Conservation (phyloP, 441 rosid species). For the Raphanus hybrid region DNA sequence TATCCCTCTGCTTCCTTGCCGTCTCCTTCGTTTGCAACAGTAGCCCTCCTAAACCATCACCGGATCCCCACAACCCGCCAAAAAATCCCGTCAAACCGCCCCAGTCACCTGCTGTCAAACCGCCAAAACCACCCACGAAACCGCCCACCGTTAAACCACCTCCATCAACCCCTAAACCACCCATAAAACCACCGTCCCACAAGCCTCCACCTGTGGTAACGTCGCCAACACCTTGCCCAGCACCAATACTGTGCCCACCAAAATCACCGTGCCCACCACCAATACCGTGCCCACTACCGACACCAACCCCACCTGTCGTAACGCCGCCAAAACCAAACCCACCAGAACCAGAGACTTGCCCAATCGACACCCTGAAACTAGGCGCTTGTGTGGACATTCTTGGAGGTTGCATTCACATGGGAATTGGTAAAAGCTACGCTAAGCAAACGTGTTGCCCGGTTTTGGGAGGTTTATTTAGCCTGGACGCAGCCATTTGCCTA, state of each 20-base stretch:
- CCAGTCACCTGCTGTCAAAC: conserved; percentile 6
- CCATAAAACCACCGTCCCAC: conserved; percentile 9
- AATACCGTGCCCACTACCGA: conserved; percentile 31
- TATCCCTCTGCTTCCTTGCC: conserved; percentile 28
- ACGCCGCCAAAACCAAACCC: conserved; percentile 46
- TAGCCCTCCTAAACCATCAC: conserved; percentile 26
- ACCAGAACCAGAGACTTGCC: conserved; percentile 60
- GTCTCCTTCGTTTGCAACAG: conserved; percentile 32
- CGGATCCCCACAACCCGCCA: conserved; percentile 19
- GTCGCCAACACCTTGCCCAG: not conserved
- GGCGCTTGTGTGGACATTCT: conserved; percentile 77
- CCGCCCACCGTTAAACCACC: not conserved
- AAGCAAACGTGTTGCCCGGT: conserved; percentile 76
- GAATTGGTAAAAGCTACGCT: conserved; percentile 56
- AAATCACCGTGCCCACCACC: conserved; percentile 13
- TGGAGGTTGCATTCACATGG: conserved; percentile 72
- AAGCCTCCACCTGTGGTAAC: conserved; percentile 17
- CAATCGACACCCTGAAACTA: conserved; percentile 69
- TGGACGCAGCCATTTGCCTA: conserved; percentile 83
- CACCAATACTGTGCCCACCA: not conserved
- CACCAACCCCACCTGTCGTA: conserved; percentile 36
- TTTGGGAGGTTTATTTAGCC: conserved; percentile 64
- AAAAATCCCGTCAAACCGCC: conserved; percentile 26
- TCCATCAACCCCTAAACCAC: not conserved
- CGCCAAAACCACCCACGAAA: conserved; percentile 4